phyloP scores from a whole-genome alignment of 2,329 filamentous ascomycete species.

The Fusarium beomiforme region DNA sequence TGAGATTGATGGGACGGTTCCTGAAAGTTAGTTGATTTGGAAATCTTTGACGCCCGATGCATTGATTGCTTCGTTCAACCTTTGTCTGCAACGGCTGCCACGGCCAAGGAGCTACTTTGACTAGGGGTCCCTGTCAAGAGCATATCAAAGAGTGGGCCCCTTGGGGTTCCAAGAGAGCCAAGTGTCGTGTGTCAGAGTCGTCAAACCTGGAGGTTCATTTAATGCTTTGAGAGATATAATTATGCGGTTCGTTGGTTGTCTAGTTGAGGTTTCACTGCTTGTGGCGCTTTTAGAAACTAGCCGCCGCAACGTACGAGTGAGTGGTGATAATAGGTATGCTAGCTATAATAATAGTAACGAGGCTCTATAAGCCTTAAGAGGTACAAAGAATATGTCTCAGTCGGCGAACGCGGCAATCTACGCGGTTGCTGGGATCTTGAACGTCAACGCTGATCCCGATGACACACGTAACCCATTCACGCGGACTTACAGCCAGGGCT shows the following conservation, averaged over 20 bases:
- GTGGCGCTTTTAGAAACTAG: constrained; percentile 2
- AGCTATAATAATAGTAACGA: neutral
- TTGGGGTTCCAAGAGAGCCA: constrained; percentile 8
- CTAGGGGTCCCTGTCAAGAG: constrained; percentile 28
- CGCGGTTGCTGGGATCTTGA: constrained; percentile 12
- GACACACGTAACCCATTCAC: constrained; percentile 1
- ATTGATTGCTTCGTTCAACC: constrained; percentile 11
- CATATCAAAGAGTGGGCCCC: constrained; percentile 28
- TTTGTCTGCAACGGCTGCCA: neutral
- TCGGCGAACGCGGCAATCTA: constrained; percentile 19
- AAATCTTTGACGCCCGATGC: constrained; percentile 24
- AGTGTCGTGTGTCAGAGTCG: constrained; percentile 37
- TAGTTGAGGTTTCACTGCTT: constrained; percentile 18
- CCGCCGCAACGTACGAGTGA: neutral
- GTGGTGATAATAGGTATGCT: neutral
- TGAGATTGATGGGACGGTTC: constrained; percentile 62
- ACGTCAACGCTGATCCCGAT: constrained; percentile 26
- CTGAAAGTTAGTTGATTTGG: constrained; percentile 24
- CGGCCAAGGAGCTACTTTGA: constrained; percentile 16
- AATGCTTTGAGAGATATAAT: constrained; percentile 3
- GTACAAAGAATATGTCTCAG: constrained; percentile 8
- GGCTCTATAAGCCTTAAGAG: neutral
- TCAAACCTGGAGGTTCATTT: constrained; percentile 14
- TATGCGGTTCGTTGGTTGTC: constrained; percentile 10
- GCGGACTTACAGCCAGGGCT: constrained; percentile 10